Evolutionary conservation across 31 red algal genomes (phyloP).

Genomic region (Odonthalia washingtoniensis): DNA sequence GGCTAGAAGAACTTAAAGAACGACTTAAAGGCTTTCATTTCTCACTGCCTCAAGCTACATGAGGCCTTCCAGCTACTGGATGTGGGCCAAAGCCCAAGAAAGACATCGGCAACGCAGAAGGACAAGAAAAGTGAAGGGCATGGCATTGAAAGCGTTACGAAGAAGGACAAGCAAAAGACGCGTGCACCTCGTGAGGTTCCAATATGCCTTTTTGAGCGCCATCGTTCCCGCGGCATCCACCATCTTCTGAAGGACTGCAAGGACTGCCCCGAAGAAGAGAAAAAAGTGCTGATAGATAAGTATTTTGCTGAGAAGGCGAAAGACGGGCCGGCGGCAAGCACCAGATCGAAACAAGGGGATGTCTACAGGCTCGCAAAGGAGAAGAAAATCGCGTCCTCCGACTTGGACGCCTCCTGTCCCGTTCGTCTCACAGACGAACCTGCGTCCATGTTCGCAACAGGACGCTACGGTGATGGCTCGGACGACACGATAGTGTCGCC

Average conservation of each 20-base stretch:
- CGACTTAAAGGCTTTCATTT: slow-evolving; percentile 25
- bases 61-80: slow-evolving; percentile 42
- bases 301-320: not conserved
- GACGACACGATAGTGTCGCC: slow-evolving; percentile 33
- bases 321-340: not conserved
- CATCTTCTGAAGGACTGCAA: slow-evolving; percentile 3
- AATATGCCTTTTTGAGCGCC: not conserved
- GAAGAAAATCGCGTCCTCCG: not conserved
- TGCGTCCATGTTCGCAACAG: not conserved
- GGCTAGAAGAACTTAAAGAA: not conserved
- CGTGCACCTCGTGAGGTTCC: slow-evolving; percentile 4
- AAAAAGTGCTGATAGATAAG: not conserved
- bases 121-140: not conserved
- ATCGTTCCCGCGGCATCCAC: not conserved
- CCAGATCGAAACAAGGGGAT: not conserved
- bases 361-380: not conserved
- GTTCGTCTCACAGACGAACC: not conserved
- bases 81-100: not conserved
- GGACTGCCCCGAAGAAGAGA: slow-evolving; percentile 12
- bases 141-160: not conserved
- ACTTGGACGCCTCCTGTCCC: not conserved
- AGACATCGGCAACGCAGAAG: not conserved
- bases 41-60: not conserved
- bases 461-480: not conserved
- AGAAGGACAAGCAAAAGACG: not conserved